Conservation (phyloP, 163 green algal species). For the Dunaliella salina region DNA sequence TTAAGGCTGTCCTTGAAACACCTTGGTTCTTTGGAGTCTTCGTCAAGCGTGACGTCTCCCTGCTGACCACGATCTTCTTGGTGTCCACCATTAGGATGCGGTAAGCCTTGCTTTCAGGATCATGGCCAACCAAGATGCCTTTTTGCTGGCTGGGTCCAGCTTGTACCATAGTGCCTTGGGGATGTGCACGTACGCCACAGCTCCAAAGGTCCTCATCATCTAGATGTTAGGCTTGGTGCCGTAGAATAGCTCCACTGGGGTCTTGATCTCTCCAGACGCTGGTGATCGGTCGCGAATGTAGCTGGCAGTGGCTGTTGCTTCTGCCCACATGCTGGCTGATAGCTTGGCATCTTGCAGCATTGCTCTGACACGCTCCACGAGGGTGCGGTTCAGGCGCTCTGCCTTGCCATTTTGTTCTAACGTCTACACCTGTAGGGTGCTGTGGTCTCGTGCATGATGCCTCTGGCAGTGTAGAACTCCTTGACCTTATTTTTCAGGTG, state of each 20-base stretch:
- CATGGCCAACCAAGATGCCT: conserved; percentile 28
- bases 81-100: conserved; percentile 10
- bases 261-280: not conserved
- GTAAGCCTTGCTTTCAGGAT: conserved; percentile 7
- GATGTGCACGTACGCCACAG: conserved; percentile 25
- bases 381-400: conserved; percentile 40
- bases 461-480: conserved; percentile 12
- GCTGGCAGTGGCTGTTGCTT: conserved; percentile 21
- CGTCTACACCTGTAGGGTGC: conserved; percentile 38
- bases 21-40: not conserved
- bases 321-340: conserved; percentile 23
- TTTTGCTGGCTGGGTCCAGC: not conserved
- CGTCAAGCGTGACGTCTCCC: conserved; percentile 11
- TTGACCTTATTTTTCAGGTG: conserved; percentile 20
- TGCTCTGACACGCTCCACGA: conserved; percentile 17
- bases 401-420: conserved; percentile 44
- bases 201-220: conserved; percentile 30
- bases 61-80: not conserved
- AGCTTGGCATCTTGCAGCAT: conserved; percentile 24
- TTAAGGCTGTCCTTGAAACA: not conserved
- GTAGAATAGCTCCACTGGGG: too few relatives aligned
- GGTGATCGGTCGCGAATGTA: conserved; percentile 19
- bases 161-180: conserved; percentile 12
- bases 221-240: conserved; percentile 15
- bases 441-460: conserved; percentile 29